Conservation (phyloP, 2,329 filamentous ascomycete genomes). For the Penicillium sp. region DNA sequence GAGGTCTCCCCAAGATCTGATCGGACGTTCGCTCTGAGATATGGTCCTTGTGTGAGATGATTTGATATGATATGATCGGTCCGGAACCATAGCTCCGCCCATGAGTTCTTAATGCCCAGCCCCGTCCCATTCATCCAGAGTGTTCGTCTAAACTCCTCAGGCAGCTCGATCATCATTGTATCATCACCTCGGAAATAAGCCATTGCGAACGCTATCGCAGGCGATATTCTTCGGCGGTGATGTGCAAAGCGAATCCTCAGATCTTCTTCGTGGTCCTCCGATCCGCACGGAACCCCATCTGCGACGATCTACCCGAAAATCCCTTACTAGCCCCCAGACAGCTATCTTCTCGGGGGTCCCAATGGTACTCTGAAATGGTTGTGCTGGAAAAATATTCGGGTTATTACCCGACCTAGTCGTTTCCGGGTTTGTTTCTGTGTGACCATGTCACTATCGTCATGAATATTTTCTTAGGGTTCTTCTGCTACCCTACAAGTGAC, state of each 20-base stretch:
- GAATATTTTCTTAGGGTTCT: not conserved
- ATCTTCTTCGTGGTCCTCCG: constrained; percentile 14
- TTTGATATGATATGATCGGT: constrained; percentile 2
- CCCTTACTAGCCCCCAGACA: not conserved
- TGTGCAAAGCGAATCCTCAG: not conserved
- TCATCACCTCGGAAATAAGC: not conserved
- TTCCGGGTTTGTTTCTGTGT: not conserved
- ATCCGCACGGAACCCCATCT: constrained; percentile 12
- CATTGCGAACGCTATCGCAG: not conserved
- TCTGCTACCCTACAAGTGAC: not conserved
- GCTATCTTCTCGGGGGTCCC: not conserved
- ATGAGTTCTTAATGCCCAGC: not conserved
- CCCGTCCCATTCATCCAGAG: not conserved
- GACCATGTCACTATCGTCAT: constrained; percentile 4
- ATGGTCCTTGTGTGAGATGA: not conserved
- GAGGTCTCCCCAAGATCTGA: not conserved
- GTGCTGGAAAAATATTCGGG: not conserved
- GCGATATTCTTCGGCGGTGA: too few relatives aligned
- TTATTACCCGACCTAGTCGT: not conserved
- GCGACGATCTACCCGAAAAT: constrained; percentile 8
- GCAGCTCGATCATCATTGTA: not conserved
- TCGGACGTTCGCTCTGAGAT: not conserved
- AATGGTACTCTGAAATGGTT: not conserved
- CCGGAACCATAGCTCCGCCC: not conserved
- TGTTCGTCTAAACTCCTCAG: not conserved